These are phyloP conservation scores for Omphalotus olearius DNA, from an alignment of 1,284 basidiomycete genomes.

Conservation along the genomic window DNA sequence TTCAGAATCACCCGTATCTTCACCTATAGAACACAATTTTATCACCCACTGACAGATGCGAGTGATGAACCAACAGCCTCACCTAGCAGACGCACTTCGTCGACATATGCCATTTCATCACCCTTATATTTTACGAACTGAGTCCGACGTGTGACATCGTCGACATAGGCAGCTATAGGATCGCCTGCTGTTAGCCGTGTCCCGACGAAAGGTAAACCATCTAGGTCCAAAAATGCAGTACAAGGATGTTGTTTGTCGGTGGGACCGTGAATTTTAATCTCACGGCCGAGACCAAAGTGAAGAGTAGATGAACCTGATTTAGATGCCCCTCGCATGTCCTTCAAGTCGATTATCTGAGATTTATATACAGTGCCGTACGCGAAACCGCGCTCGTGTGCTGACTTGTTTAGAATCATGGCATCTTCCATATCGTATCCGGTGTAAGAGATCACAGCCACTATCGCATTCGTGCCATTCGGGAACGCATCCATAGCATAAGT, in stretches of 20 bases:
- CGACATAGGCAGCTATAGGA: conserved; percentile 82
- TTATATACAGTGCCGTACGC: conserved; percentile 98
- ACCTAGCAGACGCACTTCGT: conserved; percentile 92
- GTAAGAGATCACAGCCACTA: conserved; percentile 99
- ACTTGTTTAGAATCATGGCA: conserved; percentile 99
- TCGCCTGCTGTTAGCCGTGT: conserved; percentile 71
- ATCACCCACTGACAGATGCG: conserved; percentile 1
- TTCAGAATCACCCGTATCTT: conserved; percentile 84
- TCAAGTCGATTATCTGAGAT: conserved; percentile 88
- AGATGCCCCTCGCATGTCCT: conserved; percentile 69
- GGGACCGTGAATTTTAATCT: conserved; percentile 54
- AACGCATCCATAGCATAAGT: conserved; percentile 99
- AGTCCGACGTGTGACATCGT: conserved; percentile 84
- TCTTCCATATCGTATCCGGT: conserved; percentile 99
- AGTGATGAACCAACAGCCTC: conserved; percentile 21
- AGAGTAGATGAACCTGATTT: conserved; percentile 53
- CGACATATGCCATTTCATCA: conserved; percentile 88
- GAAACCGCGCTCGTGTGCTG: conserved; percentile 96
- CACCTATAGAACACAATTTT: conserved; percentile 42
- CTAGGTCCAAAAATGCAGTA: conserved; percentile 67
- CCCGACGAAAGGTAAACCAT: conserved; percentile 86
- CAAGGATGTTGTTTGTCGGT: conserved; percentile 51
- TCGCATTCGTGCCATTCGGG: conserved; percentile 97
- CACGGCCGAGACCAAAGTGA: conserved; percentile 86
- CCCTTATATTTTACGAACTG: conserved; percentile 95